phyloP scores from a whole-genome alignment of 495 filamentous ascomycete species.

The Penicillium cosmopolitanum region DNA sequence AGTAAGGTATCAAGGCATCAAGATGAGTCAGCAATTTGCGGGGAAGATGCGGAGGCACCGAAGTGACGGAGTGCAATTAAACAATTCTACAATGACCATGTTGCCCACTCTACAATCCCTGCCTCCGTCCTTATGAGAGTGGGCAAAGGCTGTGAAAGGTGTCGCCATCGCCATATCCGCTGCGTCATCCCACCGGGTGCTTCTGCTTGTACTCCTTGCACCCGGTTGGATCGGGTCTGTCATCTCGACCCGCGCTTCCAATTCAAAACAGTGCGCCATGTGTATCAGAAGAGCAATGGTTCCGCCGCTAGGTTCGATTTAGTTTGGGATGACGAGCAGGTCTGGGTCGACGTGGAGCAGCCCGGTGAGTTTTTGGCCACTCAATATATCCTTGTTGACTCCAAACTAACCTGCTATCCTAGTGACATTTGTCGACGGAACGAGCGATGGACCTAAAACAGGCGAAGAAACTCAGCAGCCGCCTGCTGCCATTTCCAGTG shows the following conservation, averaged over 20 bases:
- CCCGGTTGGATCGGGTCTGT: constrained; percentile 36
- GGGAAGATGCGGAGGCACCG: background rate
- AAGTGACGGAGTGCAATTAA: too few relatives aligned
- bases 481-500: background rate
- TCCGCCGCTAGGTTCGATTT: constrained; percentile 36
- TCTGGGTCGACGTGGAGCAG: constrained; percentile 38
- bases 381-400: background rate
- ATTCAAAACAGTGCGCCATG: constrained; percentile 42
- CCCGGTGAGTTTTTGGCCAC: constrained; percentile 27
- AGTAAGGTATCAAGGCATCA: background rate
- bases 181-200: constrained; percentile 36
- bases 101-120: background rate
- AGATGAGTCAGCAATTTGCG: constrained; percentile 1
- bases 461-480: constrained; percentile 2
- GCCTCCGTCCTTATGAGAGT: constrained; percentile 37
- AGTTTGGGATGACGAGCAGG: constrained; percentile 38
- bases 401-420: background rate
- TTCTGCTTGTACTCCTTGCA: constrained; percentile 38
- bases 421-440: constrained; percentile 43
- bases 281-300: constrained; percentile 40
- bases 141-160: constrained; percentile 43
- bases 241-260: constrained; percentile 43
- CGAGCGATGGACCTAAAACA: constrained; percentile 22
- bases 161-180: constrained; percentile 46
- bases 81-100: background rate